Conservation (phyloP, 768 basidiomycete species). For the Tricholoma flavovirens region DNA sequence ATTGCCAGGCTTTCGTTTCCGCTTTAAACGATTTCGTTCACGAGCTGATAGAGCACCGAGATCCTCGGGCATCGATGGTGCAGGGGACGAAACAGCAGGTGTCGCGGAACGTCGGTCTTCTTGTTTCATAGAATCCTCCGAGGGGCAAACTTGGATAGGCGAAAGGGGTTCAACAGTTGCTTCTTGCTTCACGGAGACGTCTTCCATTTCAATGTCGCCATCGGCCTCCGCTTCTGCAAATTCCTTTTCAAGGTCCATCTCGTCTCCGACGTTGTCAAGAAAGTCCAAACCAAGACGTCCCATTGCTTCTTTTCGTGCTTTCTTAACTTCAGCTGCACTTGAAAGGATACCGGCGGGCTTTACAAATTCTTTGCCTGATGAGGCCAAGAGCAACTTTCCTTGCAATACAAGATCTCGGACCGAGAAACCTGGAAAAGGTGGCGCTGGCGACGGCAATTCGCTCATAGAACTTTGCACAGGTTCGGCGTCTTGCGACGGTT, state of each 20-base stretch:
- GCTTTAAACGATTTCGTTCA: slow-evolving; percentile 89
- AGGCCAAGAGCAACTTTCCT: slow-evolving; percentile 77
- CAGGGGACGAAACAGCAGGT: slow-evolving; percentile 47
- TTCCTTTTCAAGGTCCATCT: slow-evolving; percentile 84
- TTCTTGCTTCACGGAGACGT: slow-evolving; percentile 30
- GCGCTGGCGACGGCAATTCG: slow-evolving; percentile 35
- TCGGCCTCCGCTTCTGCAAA: slow-evolving; percentile 53
- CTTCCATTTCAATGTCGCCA: slow-evolving; percentile 36
- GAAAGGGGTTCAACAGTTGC: slow-evolving; percentile 27
- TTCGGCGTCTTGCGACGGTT: slow-evolving; percentile 37
- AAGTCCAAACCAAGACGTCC: slow-evolving; percentile 83
- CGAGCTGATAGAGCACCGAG: slow-evolving; percentile 71
- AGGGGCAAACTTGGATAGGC: slow-evolving; percentile 40
- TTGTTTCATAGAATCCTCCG: slow-evolving; percentile 28
- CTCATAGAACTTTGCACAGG: slow-evolving; percentile 19
- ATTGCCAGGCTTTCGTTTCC: slow-evolving; percentile 88
- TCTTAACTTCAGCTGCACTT: slow-evolving; percentile 75
- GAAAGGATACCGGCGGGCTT: slow-evolving; percentile 69
- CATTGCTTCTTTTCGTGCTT: slow-evolving; percentile 86
- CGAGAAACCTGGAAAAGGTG: slow-evolving; percentile 71
- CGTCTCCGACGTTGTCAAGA: slow-evolving; percentile 71
- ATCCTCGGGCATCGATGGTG: slow-evolving; percentile 41
- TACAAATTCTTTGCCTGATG: slow-evolving; percentile 88
- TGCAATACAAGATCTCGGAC: slow-evolving; percentile 72
- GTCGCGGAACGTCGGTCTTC: slow-evolving; percentile 38